Evolutionary conservation across 345 rosid species (phyloP).

Genomic region (Salix exigua): DNA sequence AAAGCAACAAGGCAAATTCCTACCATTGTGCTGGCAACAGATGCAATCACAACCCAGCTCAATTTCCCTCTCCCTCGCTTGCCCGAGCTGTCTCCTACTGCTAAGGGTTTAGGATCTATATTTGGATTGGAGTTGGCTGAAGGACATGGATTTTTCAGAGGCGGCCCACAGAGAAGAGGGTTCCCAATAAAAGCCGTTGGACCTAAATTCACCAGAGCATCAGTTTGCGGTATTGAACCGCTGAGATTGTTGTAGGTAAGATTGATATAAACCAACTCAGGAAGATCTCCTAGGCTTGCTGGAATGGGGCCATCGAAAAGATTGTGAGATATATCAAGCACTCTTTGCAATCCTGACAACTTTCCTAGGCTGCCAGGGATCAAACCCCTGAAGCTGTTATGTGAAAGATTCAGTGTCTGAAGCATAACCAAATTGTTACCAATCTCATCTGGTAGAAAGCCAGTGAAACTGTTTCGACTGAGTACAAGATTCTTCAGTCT

Average conservation of each 20-base stretch:
- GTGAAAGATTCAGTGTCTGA: conserved; percentile 19
- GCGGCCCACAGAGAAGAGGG: conserved; percentile 29
- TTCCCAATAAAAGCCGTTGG: conserved; percentile 31
- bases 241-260: conserved; percentile 27
- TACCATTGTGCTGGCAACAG: neutral
- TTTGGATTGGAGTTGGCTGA: neutral
- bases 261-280: conserved; percentile 20
- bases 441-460: conserved; percentile 18
- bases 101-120: neutral
- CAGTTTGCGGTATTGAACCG: conserved; percentile 26
- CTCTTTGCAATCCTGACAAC: conserved; percentile 18
- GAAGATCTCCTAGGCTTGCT: conserved; percentile 18
- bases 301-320: conserved; percentile 23
- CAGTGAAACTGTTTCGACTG: conserved; percentile 18
- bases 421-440: conserved; percentile 21
- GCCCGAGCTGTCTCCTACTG: neutral
- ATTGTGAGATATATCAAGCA: conserved; percentile 26
- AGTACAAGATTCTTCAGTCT: conserved; percentile 21
- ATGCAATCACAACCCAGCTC: conserved; percentile 1
- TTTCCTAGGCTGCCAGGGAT: conserved; percentile 23
- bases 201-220: conserved; percentile 14
- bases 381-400: conserved; percentile 13
- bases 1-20: conserved; percentile 7
- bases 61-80: neutral
- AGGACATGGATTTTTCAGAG: conserved; percentile 14